Evolutionary conservation across 1,284 basidiomycete species (phyloP), one percentile per base, ranked within the genome.

Genomic region (Cutaneotrichosporon dermatis): DNA sequence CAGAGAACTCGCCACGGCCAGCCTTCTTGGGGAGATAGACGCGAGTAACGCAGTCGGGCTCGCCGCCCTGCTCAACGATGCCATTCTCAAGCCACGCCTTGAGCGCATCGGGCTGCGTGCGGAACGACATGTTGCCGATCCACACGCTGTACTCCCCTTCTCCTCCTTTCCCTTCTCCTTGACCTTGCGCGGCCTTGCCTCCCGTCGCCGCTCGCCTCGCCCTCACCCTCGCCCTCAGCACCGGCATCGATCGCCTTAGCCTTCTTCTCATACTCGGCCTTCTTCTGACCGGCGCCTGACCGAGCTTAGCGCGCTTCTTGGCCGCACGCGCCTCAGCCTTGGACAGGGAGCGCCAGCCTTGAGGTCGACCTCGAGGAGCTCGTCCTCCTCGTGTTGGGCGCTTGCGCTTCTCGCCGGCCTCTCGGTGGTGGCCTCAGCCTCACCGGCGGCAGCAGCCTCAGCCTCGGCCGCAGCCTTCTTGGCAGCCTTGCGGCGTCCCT

Each of bases 41-140:
- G 35, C 83, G 71, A 6, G 79, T 81, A 13, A 84, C 76, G 53
- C 60, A 57, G 15, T 75, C 72, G 1, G 64, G 63, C 45, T 68
- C 62, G 3, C 71, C 71, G 12, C 71, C 76, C 33, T 59, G 56
- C 46, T 74, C 72, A 12, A 59, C 58, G 6, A 88, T 85, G 39
- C 81, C 85, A 3, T 83, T 84, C 59, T 85, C 82, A 71, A 96
- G 88, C 77, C 92, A 91, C 15, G 77, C 77, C 50, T 83, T 82
- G 36, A 98, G 79, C 6, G 85, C 80, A 11, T 88, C 86, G 51
- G 83, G 79, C 0, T 87, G 90, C 15, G 94, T 97, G 77, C 89
- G 89, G 83, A 90, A 99, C 15, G 90, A 85, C 72, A 99, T 74
- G 76, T 99, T 99, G 49, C 96, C 95, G 42, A 98, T 86, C 91